Conservation (phyloP, 352 stramenopile genomes). For the Discostella stelligera region DNA sequence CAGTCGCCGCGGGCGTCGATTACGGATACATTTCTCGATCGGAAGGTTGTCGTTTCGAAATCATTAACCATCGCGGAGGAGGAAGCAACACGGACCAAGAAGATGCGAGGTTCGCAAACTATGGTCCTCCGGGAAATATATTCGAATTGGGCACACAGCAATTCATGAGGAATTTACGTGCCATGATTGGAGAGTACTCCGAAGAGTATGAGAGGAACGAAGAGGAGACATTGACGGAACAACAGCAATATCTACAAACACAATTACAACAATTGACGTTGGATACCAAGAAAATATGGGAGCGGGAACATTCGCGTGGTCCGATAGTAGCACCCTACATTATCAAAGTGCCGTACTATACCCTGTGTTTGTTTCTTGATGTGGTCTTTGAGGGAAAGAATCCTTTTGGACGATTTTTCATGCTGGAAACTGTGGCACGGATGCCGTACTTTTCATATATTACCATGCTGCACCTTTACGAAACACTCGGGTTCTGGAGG, state of each 20-base stretch:
- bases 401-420: slow-evolving; percentile 56
- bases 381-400: slow-evolving; percentile 64
- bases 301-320: slow-evolving; percentile 46
- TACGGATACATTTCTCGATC: slow-evolving; percentile 63
- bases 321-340: slow-evolving; percentile 56
- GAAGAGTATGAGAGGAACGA: slow-evolving; percentile 25
- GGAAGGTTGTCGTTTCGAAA: slow-evolving; percentile 46
- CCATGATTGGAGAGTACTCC: slow-evolving; percentile 67
- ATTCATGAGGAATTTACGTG: slow-evolving; percentile 62
- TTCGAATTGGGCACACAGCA: slow-evolving; percentile 51
- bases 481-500: slow-evolving; percentile 69
- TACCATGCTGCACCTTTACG: slow-evolving; percentile 67
- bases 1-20: slow-evolving; percentile 51
- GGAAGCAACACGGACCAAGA: neutral
- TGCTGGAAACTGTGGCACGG: slow-evolving; percentile 59
- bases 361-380: slow-evolving; percentile 64
- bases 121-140: slow-evolving; percentile 60
- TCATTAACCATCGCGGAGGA: slow-evolving; percentile 5
- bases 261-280: slow-evolving; percentile 56
- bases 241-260: slow-evolving; percentile 47
- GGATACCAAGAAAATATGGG: slow-evolving; percentile 61
- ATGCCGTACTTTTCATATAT: slow-evolving; percentile 73
- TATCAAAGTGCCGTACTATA: slow-evolving; percentile 69
- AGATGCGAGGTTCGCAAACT: slow-evolving; percentile 44
- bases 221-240: slow-evolving; percentile 24